These are phyloP conservation scores for Juncus effusus DNA, from an alignment of 176 grass and related monocot genomes.

Conservation along the genomic window DNA sequence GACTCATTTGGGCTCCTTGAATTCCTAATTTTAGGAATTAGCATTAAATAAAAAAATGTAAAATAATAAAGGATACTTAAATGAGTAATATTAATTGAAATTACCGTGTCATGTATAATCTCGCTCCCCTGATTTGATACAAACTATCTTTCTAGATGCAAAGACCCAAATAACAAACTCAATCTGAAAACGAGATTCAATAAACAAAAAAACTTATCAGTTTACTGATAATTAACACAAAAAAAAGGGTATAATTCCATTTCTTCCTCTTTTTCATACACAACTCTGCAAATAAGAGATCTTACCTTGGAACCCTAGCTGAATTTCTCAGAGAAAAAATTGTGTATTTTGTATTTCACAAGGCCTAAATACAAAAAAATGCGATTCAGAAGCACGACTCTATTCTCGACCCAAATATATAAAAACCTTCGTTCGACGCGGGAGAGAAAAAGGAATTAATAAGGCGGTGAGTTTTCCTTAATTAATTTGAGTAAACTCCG, in stretches of 20 bases:
- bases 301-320: not conserved
- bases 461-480: conserved; percentile 2
- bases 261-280: too few species aligned
- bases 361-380: conserved; percentile 1
- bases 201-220: too few species aligned
- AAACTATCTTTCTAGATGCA: too few species aligned
- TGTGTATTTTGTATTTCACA: not conserved
- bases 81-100: too few species aligned
- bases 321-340: not conserved
- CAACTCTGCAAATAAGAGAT: not conserved
- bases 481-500: not conserved
- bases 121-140: too few species aligned
- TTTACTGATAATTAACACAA: too few species aligned
- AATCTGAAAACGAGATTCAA: too few species aligned
- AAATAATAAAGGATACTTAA: too few species aligned
- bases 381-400: not conserved
- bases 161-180: too few species aligned
- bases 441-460: not conserved
- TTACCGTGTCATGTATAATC: too few species aligned
- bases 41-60: too few species aligned
- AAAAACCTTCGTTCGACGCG: not conserved
- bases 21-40: not conserved
- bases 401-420: not conserved
- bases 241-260: too few species aligned
- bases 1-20: not conserved